Base-by-base conservation (phyloP, 208 protist genomes). In the Crithidia sp. region DNA sequence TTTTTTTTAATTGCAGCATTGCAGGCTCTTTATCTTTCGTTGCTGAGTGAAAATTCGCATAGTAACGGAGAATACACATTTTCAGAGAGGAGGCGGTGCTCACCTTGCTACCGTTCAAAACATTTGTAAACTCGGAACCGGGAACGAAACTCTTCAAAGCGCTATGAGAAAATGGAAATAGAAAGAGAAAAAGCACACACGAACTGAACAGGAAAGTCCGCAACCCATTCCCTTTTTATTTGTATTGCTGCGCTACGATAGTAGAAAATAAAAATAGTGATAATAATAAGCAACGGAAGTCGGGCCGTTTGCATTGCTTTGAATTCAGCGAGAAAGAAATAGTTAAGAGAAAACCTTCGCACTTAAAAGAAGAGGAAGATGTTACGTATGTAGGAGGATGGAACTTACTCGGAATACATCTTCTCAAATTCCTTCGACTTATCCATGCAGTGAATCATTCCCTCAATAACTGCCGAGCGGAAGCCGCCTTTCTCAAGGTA, bases 401-500 rank as follows among this genome's bases (percentile, higher is more conserved):
- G 28, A 28, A 28, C 5, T 17, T 71, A 78, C 45, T 86, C 71
- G 28, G 55, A 76, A 60, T 83, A 86, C 36, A 61, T 63, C 37
- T 72, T 61, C 60, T 97, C 94, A 7, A 99, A 76, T 65, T 88
- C 81, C 60, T 86, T 89, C 1, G 96, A 97, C 39, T 97, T 95
- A 5, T 96, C 82, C 65, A 96, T 91, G 55, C 95, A 95, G 8
- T 86, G 90, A 9, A 92, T 69, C 66, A 99, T 97, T 2, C 96
- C 97, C 65, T 95, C 86, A 47, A 99, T 99, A 8, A 98, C 89
- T 1, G 92, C 72, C 4, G 87, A 92, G 17, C 97, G 86, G 41
- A 99, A 57, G 0, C 92, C 92, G 2, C 83, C 85, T 57, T 91
- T 88, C 77, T 99, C 97, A 9, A 99, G 90, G 40, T 75, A 89